These are phyloP conservation scores for Euphrasia arctica DNA, from an alignment of 305 asterid genomes.

Conservation along the genomic window DNA sequence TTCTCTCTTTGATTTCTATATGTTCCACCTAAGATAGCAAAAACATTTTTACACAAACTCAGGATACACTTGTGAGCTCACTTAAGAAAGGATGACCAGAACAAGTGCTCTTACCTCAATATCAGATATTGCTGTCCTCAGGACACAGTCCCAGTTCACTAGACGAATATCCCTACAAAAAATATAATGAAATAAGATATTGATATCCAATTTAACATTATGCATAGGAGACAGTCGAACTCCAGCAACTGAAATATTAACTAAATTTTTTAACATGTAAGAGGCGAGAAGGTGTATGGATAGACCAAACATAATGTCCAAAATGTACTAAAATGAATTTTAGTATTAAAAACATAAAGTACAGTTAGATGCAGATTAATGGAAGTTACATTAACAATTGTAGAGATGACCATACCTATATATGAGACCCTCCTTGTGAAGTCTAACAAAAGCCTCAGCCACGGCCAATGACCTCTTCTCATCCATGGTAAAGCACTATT, in stretches of 20 bases:
- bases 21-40: constrained; percentile 64
- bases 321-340: not conserved
- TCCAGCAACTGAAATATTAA: constrained; percentile 3
- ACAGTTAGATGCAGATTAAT: constrained; percentile 18
- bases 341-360: constrained; percentile 9
- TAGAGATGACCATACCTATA: constrained; percentile 53
- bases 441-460: constrained; percentile 94
- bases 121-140: constrained; percentile 95
- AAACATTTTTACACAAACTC: constrained; percentile 25
- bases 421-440: constrained; percentile 73
- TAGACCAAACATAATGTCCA: not conserved
- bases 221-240: constrained; percentile 1
- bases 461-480: constrained; percentile 86
- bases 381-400: constrained; percentile 1
- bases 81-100: constrained; percentile 19
- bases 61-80: constrained; percentile 12
- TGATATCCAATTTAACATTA: constrained; percentile 17
- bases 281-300: not conserved
- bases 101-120: constrained; percentile 58
- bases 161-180: constrained; percentile 71
- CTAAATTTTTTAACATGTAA: not conserved
- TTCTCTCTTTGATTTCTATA: constrained; percentile 76
- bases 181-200: constrained; percentile 18
- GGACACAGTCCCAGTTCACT: constrained; percentile 94
- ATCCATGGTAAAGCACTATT: constrained; percentile 89